Conservation (phyloP, 805 yeast species). For the Kazachstania psychrophila region DNA sequence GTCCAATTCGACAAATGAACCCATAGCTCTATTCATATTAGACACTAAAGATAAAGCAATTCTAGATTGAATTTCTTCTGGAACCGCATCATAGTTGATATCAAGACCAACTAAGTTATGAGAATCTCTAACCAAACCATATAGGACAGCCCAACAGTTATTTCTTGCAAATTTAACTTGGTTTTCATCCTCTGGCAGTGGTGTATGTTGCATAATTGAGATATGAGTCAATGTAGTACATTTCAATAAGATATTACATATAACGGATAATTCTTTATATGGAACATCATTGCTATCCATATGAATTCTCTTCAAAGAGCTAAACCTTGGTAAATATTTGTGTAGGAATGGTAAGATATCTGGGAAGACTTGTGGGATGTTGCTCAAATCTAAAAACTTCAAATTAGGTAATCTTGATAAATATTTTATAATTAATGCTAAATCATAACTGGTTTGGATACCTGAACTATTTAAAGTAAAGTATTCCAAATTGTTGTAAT, state of each 20-base stretch:
- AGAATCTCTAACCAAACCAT: conserved; percentile 57
- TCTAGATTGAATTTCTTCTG: conserved; percentile 54
- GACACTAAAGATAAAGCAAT: conserved; percentile 75
- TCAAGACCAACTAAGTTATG: conserved; percentile 56
- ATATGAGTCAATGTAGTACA: conserved; percentile 59
- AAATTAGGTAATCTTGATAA: conserved; percentile 48
- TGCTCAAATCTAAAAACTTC: conserved; percentile 65
- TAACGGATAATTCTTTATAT: conserved; percentile 44
- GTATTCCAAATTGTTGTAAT: conserved; percentile 32
- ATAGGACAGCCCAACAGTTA: conserved; percentile 53
- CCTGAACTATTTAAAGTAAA: conserved; percentile 60
- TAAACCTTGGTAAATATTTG: conserved; percentile 58
- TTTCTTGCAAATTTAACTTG: conserved; percentile 36
- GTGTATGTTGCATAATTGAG: conserved; percentile 51
- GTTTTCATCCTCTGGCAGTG: not conserved
- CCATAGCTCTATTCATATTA: conserved; percentile 61
- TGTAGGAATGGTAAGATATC: conserved; percentile 47
- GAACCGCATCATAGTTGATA: conserved; percentile 51
- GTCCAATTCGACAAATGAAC: conserved; percentile 25
- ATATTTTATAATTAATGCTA: conserved; percentile 40
- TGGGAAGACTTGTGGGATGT: conserved; percentile 60
- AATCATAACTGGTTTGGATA: conserved; percentile 43
- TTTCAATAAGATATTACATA: conserved; percentile 67
- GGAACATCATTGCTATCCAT: conserved; percentile 58
- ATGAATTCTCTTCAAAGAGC: conserved; percentile 53